phyloP scores from a whole-genome alignment of 352 stramenopile genomes.

The Globisporangium lucens region DNA sequence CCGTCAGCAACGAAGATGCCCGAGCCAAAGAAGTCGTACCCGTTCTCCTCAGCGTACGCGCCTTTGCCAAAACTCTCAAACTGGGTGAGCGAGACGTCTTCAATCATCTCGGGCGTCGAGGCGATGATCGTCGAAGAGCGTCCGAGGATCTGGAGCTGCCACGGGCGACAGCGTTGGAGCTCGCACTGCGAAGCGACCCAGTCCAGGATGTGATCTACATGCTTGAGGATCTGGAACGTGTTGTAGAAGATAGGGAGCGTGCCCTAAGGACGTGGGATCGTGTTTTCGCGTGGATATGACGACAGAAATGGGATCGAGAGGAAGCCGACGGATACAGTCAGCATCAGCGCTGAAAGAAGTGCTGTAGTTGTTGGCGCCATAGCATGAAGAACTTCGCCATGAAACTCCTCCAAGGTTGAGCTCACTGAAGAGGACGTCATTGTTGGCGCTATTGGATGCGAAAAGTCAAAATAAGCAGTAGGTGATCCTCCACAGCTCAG shows the following conservation, averaged over 20 bases:
- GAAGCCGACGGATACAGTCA: too few relatives aligned
- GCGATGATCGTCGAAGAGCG: not conserved
- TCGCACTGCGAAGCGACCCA: not conserved
- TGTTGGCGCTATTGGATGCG: too few relatives aligned
- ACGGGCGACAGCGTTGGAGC: not conserved
- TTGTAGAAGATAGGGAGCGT: not conserved
- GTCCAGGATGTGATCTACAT: not conserved
- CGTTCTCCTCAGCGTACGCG: too few relatives aligned
- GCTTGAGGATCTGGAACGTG: not conserved
- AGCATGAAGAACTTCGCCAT: too few relatives aligned
- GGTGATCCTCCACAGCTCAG: too few relatives aligned
- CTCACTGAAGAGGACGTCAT: too few relatives aligned
- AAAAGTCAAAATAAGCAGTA: too few relatives aligned
- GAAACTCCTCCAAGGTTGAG: too few relatives aligned
- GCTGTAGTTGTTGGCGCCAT: too few relatives aligned
- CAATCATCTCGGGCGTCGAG: not conserved
- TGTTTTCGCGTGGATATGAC: not conserved
- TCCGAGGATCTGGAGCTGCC: not conserved
- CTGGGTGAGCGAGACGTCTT: not conserved
- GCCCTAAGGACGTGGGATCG: not conserved
- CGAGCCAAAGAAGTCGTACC: too few relatives aligned
- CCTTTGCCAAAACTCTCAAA: not conserved
- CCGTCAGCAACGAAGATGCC: conserved; percentile 28
- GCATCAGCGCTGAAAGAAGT: too few relatives aligned
- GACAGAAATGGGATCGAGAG: too few relatives aligned